Base-by-base conservation (phyloP, 108 stramenopile genomes). In the Skeletonema grethae region DNA sequence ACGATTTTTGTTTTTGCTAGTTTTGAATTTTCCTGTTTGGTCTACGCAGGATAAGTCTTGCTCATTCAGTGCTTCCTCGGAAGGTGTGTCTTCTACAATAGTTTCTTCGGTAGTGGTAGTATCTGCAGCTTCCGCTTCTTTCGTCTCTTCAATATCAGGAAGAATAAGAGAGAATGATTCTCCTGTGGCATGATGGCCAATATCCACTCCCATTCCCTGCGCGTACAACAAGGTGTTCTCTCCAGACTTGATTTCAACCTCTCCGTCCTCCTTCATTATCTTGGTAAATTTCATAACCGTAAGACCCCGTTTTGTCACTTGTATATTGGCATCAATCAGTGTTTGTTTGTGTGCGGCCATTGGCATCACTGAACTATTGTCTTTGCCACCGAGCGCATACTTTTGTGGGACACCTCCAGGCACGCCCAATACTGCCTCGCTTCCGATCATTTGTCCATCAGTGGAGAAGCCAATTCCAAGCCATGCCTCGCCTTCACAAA, bases 271-370 rank as follows among this genome's bases (percentile, higher is more conserved):
- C 50, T 53, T 53, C 50, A 53, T 53, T 3, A 53, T 53, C 50
- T 53, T 53, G 4, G 88, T 83, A 63, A 85, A 88, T 15, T 7
- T 65, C 74, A 88, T 29, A 1, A 53, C 64, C 1, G 88, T 88
- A 34, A 25, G 46, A 4, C 59, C 59, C 13, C 46, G 43, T 1
- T 58, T 60, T 76, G 86, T 85, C 12, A 18, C 11, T 53, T 24
- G 13, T 29, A 86, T 60, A 24, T 45, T 66, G 7, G 84, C 61
- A 32, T 83, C 71, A 5, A 80, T 75, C 55, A 88, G 55, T n/a
- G 88, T 88, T 65, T 88, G 88, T 32, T 72, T 38, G 0, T 28
- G 41, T 0, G 57, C 62, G 2, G 55, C 64, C 46, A 83, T 48
- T 9, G 69, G 78, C 3, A 36, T 25, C 4, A 86, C 85, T 2